Evolutionary conservation across 129 eudicot species (phyloP).

Genomic region (sunflower (Helianthus annuus)): DNA sequence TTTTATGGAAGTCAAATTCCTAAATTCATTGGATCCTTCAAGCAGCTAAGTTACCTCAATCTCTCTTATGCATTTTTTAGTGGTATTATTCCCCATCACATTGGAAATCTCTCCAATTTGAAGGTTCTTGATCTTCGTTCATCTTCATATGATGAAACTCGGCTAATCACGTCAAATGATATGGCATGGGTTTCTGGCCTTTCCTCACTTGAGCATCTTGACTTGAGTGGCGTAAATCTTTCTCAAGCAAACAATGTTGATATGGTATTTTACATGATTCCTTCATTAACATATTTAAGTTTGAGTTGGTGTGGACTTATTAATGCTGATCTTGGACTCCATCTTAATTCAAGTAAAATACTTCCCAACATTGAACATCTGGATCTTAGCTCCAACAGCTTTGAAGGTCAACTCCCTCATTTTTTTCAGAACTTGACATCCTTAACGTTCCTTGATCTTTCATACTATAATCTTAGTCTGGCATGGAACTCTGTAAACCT

Average conservation of each 20-base stretch:
- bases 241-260: background rate
- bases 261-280: background rate
- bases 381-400: background rate
- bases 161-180: no score
- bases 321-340: background rate
- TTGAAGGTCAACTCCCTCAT: no score
- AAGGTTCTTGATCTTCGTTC: slow-evolving; percentile 29
- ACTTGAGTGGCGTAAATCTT: background rate
- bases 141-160: no score
- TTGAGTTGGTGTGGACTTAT: background rate
- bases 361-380: slow-evolving; percentile 1
- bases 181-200: slow-evolving; percentile 5
- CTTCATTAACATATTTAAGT: background rate
- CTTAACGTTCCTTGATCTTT: no score
- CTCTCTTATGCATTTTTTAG: slow-evolving; percentile 1
- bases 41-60: slow-evolving; percentile 16
- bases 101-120: slow-evolving; percentile 35
- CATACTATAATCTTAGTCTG: no score
- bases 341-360: background rate
- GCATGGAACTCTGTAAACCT: no score
- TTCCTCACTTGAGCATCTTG: background rate
- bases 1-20: slow-evolving; percentile 10
- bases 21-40: slow-evolving; percentile 23
- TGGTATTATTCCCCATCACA: slow-evolving; percentile 27
- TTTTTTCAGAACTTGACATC: no score